phyloP scores from a whole-genome alignment of 805 yeast genomes.

The Yarrowia sp. region DNA sequence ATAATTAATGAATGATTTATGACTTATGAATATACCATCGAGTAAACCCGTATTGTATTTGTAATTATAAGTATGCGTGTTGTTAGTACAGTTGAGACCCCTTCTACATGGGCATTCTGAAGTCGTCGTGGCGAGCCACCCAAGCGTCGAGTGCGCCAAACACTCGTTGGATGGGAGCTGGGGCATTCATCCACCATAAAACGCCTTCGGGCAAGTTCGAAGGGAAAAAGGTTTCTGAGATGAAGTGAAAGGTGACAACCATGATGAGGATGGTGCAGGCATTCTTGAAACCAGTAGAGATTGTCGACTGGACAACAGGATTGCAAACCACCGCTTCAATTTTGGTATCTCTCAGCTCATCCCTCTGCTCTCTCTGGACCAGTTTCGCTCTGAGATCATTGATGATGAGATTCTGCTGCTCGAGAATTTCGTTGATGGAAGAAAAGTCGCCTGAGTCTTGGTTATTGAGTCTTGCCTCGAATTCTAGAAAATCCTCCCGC shows the following conservation, averaged over 20 bases:
- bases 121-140: conserved; percentile 13
- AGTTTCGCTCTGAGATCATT: background rate
- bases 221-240: conserved; percentile 9
- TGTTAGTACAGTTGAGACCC: background rate
- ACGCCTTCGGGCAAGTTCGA: conserved; percentile 5
- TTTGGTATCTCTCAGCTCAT: background rate
- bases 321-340: background rate
- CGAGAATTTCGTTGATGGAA: background rate
- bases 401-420: conserved; percentile 12
- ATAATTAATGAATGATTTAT: conserved; percentile 1
- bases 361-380: background rate
- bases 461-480: background rate
- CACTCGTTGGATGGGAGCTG: background rate
- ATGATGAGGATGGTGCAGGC: background rate
- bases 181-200: conserved; percentile 17
- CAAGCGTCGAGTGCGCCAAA: conserved; percentile 7
- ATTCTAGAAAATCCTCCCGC: background rate
- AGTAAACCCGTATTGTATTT: background rate
- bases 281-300: background rate
- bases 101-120: background rate
- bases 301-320: background rate
- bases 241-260: background rate
- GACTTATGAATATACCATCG: background rate
- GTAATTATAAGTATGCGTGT: background rate
- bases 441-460: background rate